These are phyloP conservation scores for Rugosomyces carneus DNA, from an alignment of 1,284 basidiomycete species.

Conservation along the genomic window DNA sequence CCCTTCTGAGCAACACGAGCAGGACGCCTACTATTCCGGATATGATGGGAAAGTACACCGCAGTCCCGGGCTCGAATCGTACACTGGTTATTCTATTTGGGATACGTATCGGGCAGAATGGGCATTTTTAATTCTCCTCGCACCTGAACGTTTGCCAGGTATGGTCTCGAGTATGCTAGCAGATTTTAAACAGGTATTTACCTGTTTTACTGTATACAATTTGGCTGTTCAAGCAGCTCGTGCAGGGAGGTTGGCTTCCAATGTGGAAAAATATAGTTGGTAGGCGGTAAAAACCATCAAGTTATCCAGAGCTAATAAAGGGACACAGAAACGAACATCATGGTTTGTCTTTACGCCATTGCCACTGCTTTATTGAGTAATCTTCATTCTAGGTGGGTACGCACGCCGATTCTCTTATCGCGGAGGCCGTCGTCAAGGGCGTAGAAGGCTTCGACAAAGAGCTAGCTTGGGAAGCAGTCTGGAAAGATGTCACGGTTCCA, in stretches of 20 bases:
- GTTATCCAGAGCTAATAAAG: background rate
- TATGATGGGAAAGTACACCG: constrained; percentile 62
- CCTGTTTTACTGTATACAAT: background rate
- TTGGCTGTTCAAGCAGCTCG: background rate
- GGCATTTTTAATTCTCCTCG: constrained; percentile 73
- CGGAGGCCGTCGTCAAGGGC: constrained; percentile 70
- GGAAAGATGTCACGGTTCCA: constrained; percentile 68
- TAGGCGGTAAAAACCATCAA: constrained; percentile 23
- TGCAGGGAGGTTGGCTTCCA: constrained; percentile 75
- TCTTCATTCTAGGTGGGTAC: constrained; percentile 53
- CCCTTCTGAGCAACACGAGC: constrained; percentile 73
- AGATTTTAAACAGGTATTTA: constrained; percentile 58
- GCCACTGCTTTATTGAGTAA: background rate
- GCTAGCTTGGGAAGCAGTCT: constrained; percentile 69
- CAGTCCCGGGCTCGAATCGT: constrained; percentile 45
- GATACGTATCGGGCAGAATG: constrained; percentile 78
- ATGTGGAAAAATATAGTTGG: constrained; percentile 90
- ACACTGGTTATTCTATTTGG: constrained; percentile 84
- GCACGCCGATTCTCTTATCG: constrained; percentile 76
- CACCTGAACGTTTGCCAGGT: constrained; percentile 66
- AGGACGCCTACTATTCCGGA: constrained; percentile 69
- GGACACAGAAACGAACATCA: constrained; percentile 65
- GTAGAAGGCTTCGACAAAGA: constrained; percentile 58
- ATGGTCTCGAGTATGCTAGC: constrained; percentile 81
- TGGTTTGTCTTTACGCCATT: constrained; percentile 32